These are phyloP conservation scores for Barnettozyma siamensis DNA, from an alignment of 805 yeast species.

Conservation along the genomic window DNA sequence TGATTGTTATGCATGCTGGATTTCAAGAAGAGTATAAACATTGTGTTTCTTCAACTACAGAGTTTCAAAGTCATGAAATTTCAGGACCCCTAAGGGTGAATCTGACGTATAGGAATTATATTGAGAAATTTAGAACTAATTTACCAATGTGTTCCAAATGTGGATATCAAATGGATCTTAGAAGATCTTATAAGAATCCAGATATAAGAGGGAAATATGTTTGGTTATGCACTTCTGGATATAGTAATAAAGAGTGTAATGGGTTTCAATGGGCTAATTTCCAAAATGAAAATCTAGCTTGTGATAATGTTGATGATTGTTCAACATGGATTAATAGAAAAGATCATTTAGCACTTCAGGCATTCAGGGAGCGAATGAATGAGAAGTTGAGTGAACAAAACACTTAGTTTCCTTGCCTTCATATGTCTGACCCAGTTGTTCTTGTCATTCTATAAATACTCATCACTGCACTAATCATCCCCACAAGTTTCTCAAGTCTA, in stretches of 20 bases:
- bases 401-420: too few species aligned
- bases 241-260: slow-evolving; percentile 40
- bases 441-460: slow-evolving; percentile 18
- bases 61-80: slow-evolving; percentile 40
- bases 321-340: slow-evolving; percentile 44
- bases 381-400: too few species aligned
- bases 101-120: slow-evolving; percentile 58
- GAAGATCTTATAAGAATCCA: slow-evolving; percentile 47
- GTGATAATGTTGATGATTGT: slow-evolving; percentile 29
- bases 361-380: slow-evolving; percentile 15
- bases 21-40: slow-evolving; percentile 76
- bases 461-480: slow-evolving; percentile 12
- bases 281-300: slow-evolving; percentile 27
- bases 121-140: slow-evolving; percentile 30
- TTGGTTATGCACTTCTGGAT: slow-evolving; percentile 56
- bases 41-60: slow-evolving; percentile 43
- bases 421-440: slow-evolving; percentile 1
- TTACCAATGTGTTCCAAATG: slow-evolving; percentile 41
- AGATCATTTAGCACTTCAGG: slow-evolving; percentile 28
- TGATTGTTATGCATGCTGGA: slow-evolving; percentile 71
- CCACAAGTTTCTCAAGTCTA: slow-evolving; percentile 11
- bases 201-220: slow-evolving; percentile 50
- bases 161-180: slow-evolving; percentile 40
- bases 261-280: slow-evolving; percentile 49
- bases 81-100: slow-evolving; percentile 52